Evolutionary conservation across 2,329 filamentous ascomycete species (phyloP).

Genomic region (Trichoderma sp.): DNA sequence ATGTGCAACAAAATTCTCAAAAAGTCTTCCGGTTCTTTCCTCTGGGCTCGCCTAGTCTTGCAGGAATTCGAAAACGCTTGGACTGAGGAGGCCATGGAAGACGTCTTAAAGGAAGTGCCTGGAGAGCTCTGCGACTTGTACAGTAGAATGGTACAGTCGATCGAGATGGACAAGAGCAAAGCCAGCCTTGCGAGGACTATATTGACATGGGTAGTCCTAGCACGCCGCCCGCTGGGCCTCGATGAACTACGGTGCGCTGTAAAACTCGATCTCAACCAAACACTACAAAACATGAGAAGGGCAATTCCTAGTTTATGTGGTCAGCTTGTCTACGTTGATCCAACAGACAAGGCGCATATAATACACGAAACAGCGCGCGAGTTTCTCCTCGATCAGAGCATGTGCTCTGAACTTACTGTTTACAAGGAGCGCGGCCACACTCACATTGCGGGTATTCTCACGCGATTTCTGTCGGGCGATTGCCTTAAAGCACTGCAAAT

Average conservation of each 20-base stretch:
- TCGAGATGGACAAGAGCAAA: neutral
- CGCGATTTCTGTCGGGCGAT: neutral
- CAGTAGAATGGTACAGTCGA: neutral
- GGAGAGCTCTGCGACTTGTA: neutral
- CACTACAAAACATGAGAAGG: neutral
- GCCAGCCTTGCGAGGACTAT: neutral
- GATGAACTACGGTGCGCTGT: conserved; percentile 6
- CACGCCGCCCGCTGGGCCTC: neutral
- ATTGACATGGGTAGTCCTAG: conserved; percentile 6
- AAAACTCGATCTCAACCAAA: conserved; percentile 7
- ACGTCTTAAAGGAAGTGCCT: neutral
- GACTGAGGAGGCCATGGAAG: conserved; percentile 13
- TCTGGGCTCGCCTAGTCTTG: conserved; percentile 9
- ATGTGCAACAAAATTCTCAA: conserved; percentile 8
- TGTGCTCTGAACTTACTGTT: neutral
- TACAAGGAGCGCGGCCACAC: neutral
- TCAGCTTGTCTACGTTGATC: conserved; percentile 2
- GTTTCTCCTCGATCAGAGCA: neutral
- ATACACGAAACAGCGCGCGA: neutral
- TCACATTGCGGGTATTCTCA: neutral
- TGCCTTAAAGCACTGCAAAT: neutral
- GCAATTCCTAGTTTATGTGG: neutral
- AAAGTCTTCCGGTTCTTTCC: conserved; percentile 14
- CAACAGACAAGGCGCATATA: neutral
- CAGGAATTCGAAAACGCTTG: conserved; percentile 13